Percentiles rank a stretch among this genome's conserved stretches.
phyloP scores from a whole-genome alignment of 2,329 filamentous ascomycete genomes.

The Sarocladiaceae sp. region DNA sequence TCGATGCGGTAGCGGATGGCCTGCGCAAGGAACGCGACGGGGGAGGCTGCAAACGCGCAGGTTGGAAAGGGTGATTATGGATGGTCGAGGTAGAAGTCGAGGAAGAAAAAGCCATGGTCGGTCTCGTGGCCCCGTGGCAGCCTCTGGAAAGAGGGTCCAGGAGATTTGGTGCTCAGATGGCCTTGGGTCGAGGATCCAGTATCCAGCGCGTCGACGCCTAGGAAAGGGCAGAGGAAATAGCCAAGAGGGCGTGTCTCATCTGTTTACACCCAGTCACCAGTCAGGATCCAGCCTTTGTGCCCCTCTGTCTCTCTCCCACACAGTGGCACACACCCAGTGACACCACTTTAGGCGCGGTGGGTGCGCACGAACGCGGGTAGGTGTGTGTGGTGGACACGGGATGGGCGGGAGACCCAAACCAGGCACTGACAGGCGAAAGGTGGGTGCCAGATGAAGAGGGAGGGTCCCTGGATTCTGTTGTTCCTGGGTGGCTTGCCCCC shows the following conservation, averaged over 20 bases:
- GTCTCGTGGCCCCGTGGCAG: not conserved
- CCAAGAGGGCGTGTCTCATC: slow-evolving; percentile 12
- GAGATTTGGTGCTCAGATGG: slow-evolving; percentile 3
- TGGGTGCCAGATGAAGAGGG: no score
- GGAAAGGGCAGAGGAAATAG: not conserved
- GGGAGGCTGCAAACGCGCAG: slow-evolving; percentile 8
- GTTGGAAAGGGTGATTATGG: no score
- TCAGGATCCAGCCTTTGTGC: no score
- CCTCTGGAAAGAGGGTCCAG: slow-evolving; percentile 7
- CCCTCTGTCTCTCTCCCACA: no score
- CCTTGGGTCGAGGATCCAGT: no score
- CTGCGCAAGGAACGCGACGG: slow-evolving; percentile 36
- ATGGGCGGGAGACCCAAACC: no score
- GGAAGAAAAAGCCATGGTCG: slow-evolving; percentile 7
- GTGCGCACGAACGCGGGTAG: no score
- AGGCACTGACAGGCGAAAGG: no score
- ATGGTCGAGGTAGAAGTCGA: slow-evolving; percentile 14
- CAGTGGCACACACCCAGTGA: not conserved
- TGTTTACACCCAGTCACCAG: slow-evolving; percentile 11
- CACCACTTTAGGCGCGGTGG: not conserved
- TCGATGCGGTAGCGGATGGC: slow-evolving; percentile 44
- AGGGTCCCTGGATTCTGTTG: no score
- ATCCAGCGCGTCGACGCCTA: slow-evolving; percentile 2
- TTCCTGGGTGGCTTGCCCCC: no score
- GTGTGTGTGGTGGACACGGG: no score